Evolutionary conservation across 371 early-diverging fungal genomes (phyloP).

Genomic region (Apophysomyces ossiformis): DNA sequence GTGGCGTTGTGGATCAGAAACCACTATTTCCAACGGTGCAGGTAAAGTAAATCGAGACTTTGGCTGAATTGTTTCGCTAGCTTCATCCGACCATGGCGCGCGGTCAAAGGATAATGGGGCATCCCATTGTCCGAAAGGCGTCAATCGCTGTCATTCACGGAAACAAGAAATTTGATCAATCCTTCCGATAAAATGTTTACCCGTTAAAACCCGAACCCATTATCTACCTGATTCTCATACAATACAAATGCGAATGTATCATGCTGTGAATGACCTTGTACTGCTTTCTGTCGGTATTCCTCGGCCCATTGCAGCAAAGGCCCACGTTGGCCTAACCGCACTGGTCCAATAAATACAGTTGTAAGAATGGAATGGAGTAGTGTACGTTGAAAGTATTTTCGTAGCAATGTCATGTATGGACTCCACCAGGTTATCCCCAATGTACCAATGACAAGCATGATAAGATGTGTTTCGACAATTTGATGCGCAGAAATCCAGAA

Average conservation of each 20-base stretch:
- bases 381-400: conserved; percentile 9
- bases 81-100: conserved; percentile 22
- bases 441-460: conserved; percentile 16
- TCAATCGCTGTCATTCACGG: conserved; percentile 18
- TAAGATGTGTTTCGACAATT: conserved; percentile 15
- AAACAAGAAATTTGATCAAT: not conserved
- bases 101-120: conserved; percentile 18
- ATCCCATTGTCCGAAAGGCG: conserved; percentile 22
- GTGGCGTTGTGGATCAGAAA: not conserved
- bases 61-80: conserved; percentile 14
- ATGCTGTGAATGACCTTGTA: conserved; percentile 9
- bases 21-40: conserved; percentile 6
- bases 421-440: conserved; percentile 8
- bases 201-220: too few species aligned
- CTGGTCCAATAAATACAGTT: conserved; percentile 17
- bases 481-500: conserved; percentile 20
- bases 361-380: conserved; percentile 20
- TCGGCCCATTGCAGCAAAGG: conserved; percentile 19
- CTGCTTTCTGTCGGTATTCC: conserved; percentile 15
- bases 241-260: conserved; percentile 23
- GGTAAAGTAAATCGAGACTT: conserved; percentile 21
- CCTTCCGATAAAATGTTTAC: not conserved
- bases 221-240: conserved; percentile 26
- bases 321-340: conserved; percentile 1
- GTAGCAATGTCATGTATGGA: not conserved